Evolutionary conservation across 768 basidiomycete species (phyloP), one percentile per base, ranked within the genome.

Genomic region (Amanita muscaria): DNA sequence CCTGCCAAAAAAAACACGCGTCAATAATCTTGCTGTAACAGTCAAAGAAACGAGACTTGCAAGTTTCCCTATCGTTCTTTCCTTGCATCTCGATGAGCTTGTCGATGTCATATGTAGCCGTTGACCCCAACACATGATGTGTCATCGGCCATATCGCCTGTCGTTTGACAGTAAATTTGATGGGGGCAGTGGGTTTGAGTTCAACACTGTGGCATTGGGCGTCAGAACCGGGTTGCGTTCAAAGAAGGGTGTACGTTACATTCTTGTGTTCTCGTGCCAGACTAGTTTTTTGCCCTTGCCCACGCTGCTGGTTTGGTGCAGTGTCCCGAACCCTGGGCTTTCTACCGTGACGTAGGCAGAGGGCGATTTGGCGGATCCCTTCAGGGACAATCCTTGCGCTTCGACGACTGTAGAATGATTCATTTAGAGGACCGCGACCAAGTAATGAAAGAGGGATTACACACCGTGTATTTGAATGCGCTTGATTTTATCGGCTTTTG

Each of bases 11-110:
- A 23, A 24, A 5, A 18, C 8, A 14, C 30, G 36, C 7, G 36
- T 29, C 5, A 46, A 15, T 37, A 11, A 30, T 18, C n/a, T 5
- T 4, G 18, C 10, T 34, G 15, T 3, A 5, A 29, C 1, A 12
- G 36, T 5, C 9, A 12, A 15, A 31, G 5, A 12, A 4, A 31
- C 9, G 4, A n/a, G 0, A 39, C 44, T 22, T 39, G 19, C 44
- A 46, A 29, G 44, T 46, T 22, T 46, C 44, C 31, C 25, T 46
- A 19, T 46, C 44, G 7, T 46, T 46, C 44, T 39, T 46, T 30
- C 44, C 44, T 22, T 46, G 44, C 44, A 46, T 46, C 14, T 37
- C 36, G 22, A 46, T 46, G 12, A 46, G 44, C n/a, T 39, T 46
- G 44, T 25, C 6, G 14, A 46, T 27, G 36, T 46, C 10, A 18